A percentile compares a stretch with the other conserved stretches of the same genome.
Evolutionary conservation across 345 rosid species (phyloP).

Genomic region (Streptanthus diversifolius): DNA sequence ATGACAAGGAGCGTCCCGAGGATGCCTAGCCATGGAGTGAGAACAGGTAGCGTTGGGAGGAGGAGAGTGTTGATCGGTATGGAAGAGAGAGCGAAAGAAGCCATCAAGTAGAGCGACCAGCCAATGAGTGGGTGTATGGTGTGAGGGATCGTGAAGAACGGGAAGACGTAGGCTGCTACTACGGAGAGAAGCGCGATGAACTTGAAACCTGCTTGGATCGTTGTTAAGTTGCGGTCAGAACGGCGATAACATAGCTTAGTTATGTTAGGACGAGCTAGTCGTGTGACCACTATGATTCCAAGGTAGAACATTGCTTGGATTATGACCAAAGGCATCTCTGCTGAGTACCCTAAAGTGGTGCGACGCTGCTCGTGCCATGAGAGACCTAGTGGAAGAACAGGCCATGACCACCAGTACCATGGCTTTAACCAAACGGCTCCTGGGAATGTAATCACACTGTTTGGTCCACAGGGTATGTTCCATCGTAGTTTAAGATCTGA

Average conservation of each 20-base stretch:
- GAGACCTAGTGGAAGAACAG: constrained; percentile 83
- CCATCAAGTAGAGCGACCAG: constrained; percentile 78
- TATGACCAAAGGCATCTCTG: constrained; percentile 71
- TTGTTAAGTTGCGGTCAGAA: constrained; percentile 54
- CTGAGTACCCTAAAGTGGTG: constrained; percentile 67
- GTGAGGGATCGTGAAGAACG: constrained; percentile 79
- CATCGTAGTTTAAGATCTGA: constrained; percentile 81
- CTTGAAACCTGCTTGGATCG: constrained; percentile 56
- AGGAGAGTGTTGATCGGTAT: constrained; percentile 61
- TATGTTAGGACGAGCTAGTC: constrained; percentile 72
- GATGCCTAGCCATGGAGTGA: constrained; percentile 64
- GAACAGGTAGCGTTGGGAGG: constrained; percentile 60
- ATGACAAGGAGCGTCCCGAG: constrained; percentile 71
- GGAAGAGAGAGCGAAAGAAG: constrained; percentile 62
- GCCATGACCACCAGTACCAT: constrained; percentile 99
- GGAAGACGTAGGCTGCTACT: constrained; percentile 67
- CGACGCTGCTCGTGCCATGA: constrained; percentile 87
- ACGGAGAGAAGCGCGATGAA: constrained; percentile 68
- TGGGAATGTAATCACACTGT: constrained; percentile 91
- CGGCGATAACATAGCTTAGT: constrained; percentile 78
- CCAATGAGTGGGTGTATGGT: constrained; percentile 82
- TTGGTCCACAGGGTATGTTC: constrained; percentile 94
- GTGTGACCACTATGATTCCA: constrained; percentile 60
- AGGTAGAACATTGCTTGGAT: constrained; percentile 60
- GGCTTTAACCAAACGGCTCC: constrained; percentile 97